Conservation (phyloP, 768 basidiomycete genomes). For the Leccinellum rugosiceps region DNA sequence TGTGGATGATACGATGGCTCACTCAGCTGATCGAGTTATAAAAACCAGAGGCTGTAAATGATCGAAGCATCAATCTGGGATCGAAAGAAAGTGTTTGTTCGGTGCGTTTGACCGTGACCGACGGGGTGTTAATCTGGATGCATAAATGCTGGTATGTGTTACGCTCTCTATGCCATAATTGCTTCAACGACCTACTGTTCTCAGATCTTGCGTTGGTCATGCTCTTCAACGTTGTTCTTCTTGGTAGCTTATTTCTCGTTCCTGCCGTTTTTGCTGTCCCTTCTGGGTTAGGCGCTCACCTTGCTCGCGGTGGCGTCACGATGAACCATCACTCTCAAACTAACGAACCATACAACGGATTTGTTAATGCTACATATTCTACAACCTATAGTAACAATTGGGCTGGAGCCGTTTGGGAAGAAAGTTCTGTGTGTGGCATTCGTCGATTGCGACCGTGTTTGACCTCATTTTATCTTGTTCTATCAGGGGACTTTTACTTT, state of each 20-base stretch:
- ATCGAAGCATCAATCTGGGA: not conserved
- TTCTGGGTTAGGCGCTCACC: not conserved
- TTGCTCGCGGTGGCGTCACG: not conserved
- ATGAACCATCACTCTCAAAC: not conserved
- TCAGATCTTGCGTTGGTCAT: not conserved
- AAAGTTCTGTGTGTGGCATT: not conserved
- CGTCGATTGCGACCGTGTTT: not conserved
- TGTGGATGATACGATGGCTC: not conserved
- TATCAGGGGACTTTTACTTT: constrained; percentile 6
- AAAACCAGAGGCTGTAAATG: not conserved
- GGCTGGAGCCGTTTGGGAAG: constrained; percentile 7
- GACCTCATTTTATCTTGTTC: not conserved
- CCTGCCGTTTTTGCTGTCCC: not conserved
- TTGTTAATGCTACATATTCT: not conserved
- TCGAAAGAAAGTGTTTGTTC: not conserved
- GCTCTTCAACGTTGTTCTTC: not conserved
- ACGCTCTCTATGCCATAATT: not conserved
- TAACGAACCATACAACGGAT: not conserved
- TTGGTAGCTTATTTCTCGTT: not conserved
- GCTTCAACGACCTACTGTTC: not conserved
- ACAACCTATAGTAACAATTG: constrained; percentile 3
- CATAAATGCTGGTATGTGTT: not conserved
- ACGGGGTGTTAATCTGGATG: not conserved
- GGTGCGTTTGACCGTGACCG: not conserved
- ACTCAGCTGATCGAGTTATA: not conserved